Evolutionary conservation across 2,329 filamentous ascomycete genomes (phyloP), one percentile per base, ranked within the genome.

Genomic region (Talaromyces marneffei): DNA sequence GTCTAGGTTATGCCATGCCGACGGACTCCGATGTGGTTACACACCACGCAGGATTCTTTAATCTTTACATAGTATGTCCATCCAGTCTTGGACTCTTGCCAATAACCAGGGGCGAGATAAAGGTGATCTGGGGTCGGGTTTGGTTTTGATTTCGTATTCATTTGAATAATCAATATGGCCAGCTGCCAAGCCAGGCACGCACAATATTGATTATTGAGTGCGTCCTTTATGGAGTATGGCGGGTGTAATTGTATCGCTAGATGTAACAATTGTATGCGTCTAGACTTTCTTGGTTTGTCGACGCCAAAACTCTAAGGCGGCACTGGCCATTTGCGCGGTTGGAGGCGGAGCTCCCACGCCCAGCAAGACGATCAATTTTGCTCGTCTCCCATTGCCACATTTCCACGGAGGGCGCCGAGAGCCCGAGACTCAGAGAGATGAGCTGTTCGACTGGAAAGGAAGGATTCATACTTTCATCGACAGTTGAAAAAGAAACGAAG

Each of bases 11-110:
- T 35, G n/a, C 14, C 4, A 37, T 44, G 44, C 27, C 48, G 33
- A 52, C 48, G 48, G 48, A 52, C 29, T 52, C 48, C 48, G 48
- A 52, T 35, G 46, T 29, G 27, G 48, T 52, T 52, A 52, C 48
- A 52, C 46, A 33, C 48, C 48, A 52, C 27, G 48, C 9, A 52
- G 48, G 10, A 14, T 52, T 20, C 48, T 23, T 9, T 52, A 52
- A 23, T 27, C n/a, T n/a, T n/a, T n/a, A n/a, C n/a, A n/a, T n/a
- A n/a, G n/a, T n/a, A n/a, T n/a, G n/a, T n/a, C n/a, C n/a, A n/a
- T 27, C 20, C 42, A 27, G 16, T 27, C 42, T 16, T 35, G 33
- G n/a, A 10, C 10, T 20, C 39, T 42, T 25, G 18, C 18, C 39
- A 44, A 44, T 48, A 27, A 12, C 44, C 44, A 48, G 25, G 14